phyloP scores from a whole-genome alignment of 257 asterid species.

The Agastache rugosa region DNA sequence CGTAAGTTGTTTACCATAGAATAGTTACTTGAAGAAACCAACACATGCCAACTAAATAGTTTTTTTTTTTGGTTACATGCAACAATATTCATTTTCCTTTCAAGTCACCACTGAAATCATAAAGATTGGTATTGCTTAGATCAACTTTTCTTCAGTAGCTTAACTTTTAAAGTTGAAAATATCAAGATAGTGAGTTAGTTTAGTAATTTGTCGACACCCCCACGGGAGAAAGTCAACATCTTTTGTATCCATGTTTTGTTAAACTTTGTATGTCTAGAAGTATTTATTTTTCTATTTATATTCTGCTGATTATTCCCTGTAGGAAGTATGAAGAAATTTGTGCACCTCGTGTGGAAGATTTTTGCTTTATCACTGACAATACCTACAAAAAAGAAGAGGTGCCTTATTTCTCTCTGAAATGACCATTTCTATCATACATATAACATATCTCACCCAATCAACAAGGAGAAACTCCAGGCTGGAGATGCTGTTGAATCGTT shows the following conservation, averaged over 20 bases:
- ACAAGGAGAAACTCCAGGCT: background rate
- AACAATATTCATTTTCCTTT: slow-evolving; percentile 13
- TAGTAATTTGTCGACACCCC: background rate
- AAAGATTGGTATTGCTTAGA: background rate
- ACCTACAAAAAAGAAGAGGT: slow-evolving; percentile 95
- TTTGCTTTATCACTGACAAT: slow-evolving; percentile 92
- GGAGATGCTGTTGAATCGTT: background rate
- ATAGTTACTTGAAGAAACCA: slow-evolving; percentile 1
- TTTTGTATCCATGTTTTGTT: slow-evolving; percentile 11
- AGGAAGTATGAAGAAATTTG: slow-evolving; percentile 98
- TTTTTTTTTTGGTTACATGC: slow-evolving; percentile 15
- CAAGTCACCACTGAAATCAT: background rate
- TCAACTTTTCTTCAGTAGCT: slow-evolving; percentile 14
- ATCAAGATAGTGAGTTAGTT: slow-evolving; percentile 3
- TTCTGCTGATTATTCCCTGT: slow-evolving; percentile 37
- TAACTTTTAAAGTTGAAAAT: background rate
- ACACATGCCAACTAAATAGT: slow-evolving; percentile 15
- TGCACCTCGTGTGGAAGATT: slow-evolving; percentile 93
- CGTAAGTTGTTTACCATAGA: slow-evolving; percentile 60
- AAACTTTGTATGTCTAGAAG: slow-evolving; percentile 25
- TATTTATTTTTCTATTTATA: slow-evolving; percentile 30
- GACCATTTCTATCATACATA: slow-evolving; percentile 26
- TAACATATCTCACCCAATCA: slow-evolving; percentile 17
- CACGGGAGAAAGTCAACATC: background rate
- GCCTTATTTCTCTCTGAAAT: slow-evolving; percentile 16